Evolutionary conservation across 768 basidiomycete species (phyloP), one percentile per base, ranked within the genome.

Genomic region (Grammothele lineata): DNA sequence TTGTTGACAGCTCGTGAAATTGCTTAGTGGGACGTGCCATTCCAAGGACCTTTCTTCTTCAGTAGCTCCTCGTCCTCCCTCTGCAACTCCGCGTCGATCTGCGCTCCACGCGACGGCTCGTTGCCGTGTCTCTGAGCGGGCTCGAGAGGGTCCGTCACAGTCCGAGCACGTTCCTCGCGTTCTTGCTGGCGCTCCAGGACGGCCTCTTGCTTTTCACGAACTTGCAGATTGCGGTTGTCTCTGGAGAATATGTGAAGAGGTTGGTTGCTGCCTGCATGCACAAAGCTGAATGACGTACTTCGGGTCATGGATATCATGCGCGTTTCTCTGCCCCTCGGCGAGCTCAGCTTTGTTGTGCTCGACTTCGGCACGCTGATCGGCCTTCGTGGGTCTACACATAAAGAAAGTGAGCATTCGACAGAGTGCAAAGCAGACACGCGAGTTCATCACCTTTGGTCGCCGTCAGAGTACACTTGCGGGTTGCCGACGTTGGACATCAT

Each of bases 11-110:
- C 27, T 30, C 27, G 27, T 30, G 27, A 30, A 30, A 30, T 30
- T 30, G 8, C 14, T 14, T 30, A 14, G 18, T 47, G 45, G 18
- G 51, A 48, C 34, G 45, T 44, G 36, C 38, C 55, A n/a, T 53
- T 50, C 33, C 39, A 49, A 2, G 44, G 33, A 14, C 69, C 72
- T 60, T 79, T 81, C 52, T 68, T 64, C 56, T 49, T 67, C 48
- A 81, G 50, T 30, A 58, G 42, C 54, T 76, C 73, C 43, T 72
- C 70, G 17, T 83, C 81, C 47, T 80, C 78, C 3, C 57, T 57
- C 64, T 75, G 69, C 17, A 83, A 62, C 52, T 81, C 66, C 3
- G 76, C 75, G 56, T 83, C 81, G n/a, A 80, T 70, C 57, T 74
- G 61, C 1, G 80, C 81, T 0, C 81, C 80, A 32, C 70, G 63